phyloP scores from a whole-genome alignment of 768 basidiomycete genomes.

The Suillus ampliporus region DNA sequence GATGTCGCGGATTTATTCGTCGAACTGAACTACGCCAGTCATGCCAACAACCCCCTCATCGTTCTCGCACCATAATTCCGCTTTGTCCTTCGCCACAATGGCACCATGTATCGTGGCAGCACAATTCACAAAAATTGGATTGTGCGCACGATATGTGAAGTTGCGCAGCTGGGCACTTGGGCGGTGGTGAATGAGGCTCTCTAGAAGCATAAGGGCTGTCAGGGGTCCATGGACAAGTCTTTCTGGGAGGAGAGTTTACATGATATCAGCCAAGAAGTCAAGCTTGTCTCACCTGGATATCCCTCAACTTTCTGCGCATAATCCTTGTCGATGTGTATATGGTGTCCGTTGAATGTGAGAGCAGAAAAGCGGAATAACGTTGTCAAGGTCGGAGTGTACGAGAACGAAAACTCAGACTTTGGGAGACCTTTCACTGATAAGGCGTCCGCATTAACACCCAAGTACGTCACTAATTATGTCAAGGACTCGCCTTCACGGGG shows the following conservation, averaged over 20 bases:
- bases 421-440: slow-evolving; percentile 57
- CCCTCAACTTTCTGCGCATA: slow-evolving; percentile 72
- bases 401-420: slow-evolving; percentile 62
- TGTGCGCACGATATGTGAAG: slow-evolving; percentile 76
- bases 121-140: slow-evolving; percentile 62
- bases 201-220: slow-evolving; percentile 80
- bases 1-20: not conserved
- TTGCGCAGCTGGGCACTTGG: slow-evolving; percentile 50
- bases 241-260: slow-evolving; percentile 46
- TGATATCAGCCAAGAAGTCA: slow-evolving; percentile 2
- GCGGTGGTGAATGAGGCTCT: slow-evolving; percentile 56
- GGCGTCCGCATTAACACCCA: slow-evolving; percentile 1
- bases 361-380: slow-evolving; percentile 88
- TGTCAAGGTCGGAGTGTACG: slow-evolving; percentile 67
- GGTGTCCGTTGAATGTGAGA: slow-evolving; percentile 84
- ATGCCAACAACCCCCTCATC: slow-evolving; percentile 68
- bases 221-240: slow-evolving; percentile 87
- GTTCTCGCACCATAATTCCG: slow-evolving; percentile 63
- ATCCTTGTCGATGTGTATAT: slow-evolving; percentile 82
- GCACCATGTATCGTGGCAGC: slow-evolving; percentile 53
- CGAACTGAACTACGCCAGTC: slow-evolving; percentile 52
- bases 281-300: slow-evolving; percentile 58
- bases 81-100: slow-evolving; percentile 43
- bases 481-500: slow-evolving; percentile 49
- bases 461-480: not conserved